Percentiles rank a stretch among this genome's conserved stretches.
phyloP scores from a whole-genome alignment of 495 filamentous ascomycete species.

The Penicilliopsis zonata region DNA sequence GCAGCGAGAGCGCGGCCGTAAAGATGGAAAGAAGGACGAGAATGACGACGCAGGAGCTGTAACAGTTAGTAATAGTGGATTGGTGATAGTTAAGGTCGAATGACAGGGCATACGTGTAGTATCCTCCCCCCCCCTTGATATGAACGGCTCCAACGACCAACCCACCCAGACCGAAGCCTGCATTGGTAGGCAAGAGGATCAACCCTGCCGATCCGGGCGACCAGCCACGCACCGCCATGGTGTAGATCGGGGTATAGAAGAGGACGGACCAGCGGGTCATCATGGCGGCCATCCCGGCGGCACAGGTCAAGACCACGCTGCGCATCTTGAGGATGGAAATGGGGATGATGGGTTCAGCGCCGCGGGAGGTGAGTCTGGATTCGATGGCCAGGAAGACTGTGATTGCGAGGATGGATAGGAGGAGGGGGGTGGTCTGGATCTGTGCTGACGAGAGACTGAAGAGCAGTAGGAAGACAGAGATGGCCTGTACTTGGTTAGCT shows the following conservation, averaged over 20 bases:
- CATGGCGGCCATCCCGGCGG: constrained; percentile 61
- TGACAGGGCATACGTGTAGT: constrained; percentile 36
- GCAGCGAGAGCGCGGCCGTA: constrained; percentile 33
- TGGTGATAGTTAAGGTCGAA: neutral
- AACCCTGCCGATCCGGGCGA: constrained; percentile 52
- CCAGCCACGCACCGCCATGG: constrained; percentile 56
- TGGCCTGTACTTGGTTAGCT: constrained; percentile 20
- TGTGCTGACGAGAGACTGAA: constrained; percentile 47
- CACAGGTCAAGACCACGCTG: constrained; percentile 52
- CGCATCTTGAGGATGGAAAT: constrained; percentile 48
- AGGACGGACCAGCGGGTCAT: constrained; percentile 65
- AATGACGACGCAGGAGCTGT: constrained; percentile 38
- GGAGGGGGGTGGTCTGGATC: constrained; percentile 44
- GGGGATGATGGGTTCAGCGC: constrained; percentile 60
- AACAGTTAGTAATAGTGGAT: neutral
- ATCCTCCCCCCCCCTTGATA: constrained; percentile 52
- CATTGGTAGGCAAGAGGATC: constrained; percentile 64
- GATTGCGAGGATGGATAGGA: constrained; percentile 41
- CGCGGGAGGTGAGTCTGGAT: constrained; percentile 32
- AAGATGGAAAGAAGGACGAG: constrained; percentile 41
- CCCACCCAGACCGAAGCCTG: constrained; percentile 60
- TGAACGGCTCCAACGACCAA: constrained; percentile 58
- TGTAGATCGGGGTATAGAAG: constrained; percentile 65
- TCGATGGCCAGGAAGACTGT: constrained; percentile 50
- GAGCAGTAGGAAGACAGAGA: constrained; percentile 50